Evolutionary conservation across 805 yeast species (phyloP), one percentile per base, ranked within the genome.

Genomic region (Yamadazyma philogaea): DNA sequence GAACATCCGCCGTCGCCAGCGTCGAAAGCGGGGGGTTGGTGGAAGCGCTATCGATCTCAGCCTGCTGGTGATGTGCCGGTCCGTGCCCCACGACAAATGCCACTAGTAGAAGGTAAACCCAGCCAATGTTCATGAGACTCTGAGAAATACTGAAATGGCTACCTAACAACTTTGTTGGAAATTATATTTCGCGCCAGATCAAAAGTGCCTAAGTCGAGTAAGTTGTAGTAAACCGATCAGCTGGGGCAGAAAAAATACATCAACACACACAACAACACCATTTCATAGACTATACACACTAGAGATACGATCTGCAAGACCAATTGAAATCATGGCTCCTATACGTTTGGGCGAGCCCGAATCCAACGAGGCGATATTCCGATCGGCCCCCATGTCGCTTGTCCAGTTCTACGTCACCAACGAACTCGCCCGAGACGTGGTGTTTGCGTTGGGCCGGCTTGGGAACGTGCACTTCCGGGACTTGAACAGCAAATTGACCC

Each of bases 321-420:
- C 10, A 24, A 24, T 24, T 24, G 28, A 24, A n/a, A n/a, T n/a
- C 28, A 24, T 24, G 28, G 8, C 28, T 24, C 8, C n/a, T 24
- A 24, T 24, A 24, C 28, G 28, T 24, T 24, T 24, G 12, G 28
- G 28, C 4, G 30, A 34, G 15, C 16, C 28, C 28, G 40, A 45
- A 7, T 11, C 28, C 19, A 38, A 45, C 6, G 75, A 70, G 56
- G 71, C 72, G 19, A 63, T 70, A 12, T 70, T 68, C 51, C 53
- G 78, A 36, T 69, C 75, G 19, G 77, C 77, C 7, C 74, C 76
- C 7, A 73, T 73, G 78, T 58, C 71, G 2, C 53, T 73, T 34
- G 75, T 72, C 11, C 78, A 73, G 46, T 67, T 73, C 56, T 73
- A 70, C 47, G 72, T 73, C 21, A 70, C 77, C 17, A 63, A 63